Conservation (phyloP, 2,329 filamentous ascomycete genomes). For the Calycina herbarum region DNA sequence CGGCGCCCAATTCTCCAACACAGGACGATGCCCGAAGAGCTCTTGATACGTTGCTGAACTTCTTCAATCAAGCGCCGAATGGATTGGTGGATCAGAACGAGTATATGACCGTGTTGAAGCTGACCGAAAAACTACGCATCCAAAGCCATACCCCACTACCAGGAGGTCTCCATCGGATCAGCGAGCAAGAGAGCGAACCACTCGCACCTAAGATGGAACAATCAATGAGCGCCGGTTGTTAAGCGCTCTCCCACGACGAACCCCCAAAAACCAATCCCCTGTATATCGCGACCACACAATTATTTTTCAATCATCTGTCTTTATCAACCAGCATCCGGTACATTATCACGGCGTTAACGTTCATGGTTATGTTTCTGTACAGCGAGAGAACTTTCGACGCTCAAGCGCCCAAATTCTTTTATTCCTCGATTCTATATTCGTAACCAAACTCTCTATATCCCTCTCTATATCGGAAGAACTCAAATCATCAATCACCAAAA, state of each 20-base stretch:
- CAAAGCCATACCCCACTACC: constrained; percentile 40
- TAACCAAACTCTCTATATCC: background rate
- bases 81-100: constrained; percentile 76
- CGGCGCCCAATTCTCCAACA: constrained; percentile 64
- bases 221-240: constrained; percentile 33
- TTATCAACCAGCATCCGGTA: constrained; percentile 21
- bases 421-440: background rate
- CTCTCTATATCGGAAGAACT: background rate
- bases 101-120: constrained; percentile 72
- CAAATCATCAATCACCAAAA: background rate
- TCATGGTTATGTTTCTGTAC: constrained; percentile 13
- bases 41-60: constrained; percentile 77
- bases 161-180: constrained; percentile 42
- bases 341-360: constrained; percentile 21
- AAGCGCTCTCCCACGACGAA: constrained; percentile 11
- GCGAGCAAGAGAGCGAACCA: constrained; percentile 36
- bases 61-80: constrained; percentile 67
- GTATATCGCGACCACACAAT: constrained; percentile 19
- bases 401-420: background rate
- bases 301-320: constrained; percentile 20
- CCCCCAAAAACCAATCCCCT: constrained; percentile 11
- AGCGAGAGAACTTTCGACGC: constrained; percentile 8
- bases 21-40: constrained; percentile 85
- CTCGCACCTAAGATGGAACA: constrained; percentile 37
- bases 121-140: constrained; percentile 83